Percentiles rank a stretch among this genome's conserved stretches.
Conservation (phyloP, 176 grass and related monocot genomes). For the Lolium multiflorum region DNA sequence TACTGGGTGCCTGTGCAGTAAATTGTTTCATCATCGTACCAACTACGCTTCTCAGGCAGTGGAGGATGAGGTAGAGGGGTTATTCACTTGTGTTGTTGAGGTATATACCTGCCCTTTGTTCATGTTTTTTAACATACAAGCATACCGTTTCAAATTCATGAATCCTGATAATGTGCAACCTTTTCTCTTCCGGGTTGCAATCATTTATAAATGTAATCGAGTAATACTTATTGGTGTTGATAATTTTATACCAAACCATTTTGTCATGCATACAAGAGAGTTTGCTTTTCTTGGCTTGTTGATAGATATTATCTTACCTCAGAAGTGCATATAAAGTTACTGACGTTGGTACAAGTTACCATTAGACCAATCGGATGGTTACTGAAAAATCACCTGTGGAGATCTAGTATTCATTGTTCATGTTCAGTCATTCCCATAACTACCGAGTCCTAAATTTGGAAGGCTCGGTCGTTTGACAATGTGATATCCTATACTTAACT, state of each 20-base stretch:
- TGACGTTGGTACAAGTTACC: too few relatives aligned
- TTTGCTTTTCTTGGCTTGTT: neutral
- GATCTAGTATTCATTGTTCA: too few relatives aligned
- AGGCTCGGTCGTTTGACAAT: too few relatives aligned
- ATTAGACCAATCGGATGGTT: too few relatives aligned
- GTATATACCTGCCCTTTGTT: neutral
- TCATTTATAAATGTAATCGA: neutral
- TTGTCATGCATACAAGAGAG: neutral
- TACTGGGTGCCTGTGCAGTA: neutral
- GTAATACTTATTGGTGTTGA: neutral
- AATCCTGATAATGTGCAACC: neutral
- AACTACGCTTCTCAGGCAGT: neutral
- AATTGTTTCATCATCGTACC: neutral
- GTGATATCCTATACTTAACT: too few relatives aligned
- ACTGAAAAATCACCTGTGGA: too few relatives aligned
- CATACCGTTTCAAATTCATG: neutral
- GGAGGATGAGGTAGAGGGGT: conserved; percentile 17
- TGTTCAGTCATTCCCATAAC: too few relatives aligned
- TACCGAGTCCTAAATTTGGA: too few relatives aligned
- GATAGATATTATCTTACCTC: neutral
- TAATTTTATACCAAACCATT: neutral
- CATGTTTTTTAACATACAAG: neutral
- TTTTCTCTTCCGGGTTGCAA: neutral
- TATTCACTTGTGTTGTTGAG: neutral
- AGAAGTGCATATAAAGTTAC: too few relatives aligned